phyloP scores from a whole-genome alignment of 495 filamentous ascomycete genomes.

The Terfezia boudieri region DNA sequence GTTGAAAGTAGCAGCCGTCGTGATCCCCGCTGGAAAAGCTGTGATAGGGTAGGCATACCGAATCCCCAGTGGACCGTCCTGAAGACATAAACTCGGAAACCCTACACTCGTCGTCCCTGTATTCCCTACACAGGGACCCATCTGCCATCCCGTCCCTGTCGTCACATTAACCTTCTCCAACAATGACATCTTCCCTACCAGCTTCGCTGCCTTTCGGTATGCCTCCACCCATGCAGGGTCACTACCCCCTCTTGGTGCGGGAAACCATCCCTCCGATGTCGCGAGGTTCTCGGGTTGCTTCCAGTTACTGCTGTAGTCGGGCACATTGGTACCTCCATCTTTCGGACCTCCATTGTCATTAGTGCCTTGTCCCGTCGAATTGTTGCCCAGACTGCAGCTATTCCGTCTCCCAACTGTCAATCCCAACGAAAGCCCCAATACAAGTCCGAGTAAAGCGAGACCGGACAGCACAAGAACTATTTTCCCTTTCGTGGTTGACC shows the following conservation, averaged over 20 bases:
- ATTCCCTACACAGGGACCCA: slow-evolving; percentile 47
- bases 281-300: neutral
- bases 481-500: too few species aligned
- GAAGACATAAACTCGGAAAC: slow-evolving; percentile 40
- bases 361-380: too few species aligned
- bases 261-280: neutral
- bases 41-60: slow-evolving; percentile 39
- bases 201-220: slow-evolving; percentile 36
- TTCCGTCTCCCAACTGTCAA: neutral
- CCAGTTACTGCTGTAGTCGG: neutral
- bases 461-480: too few species aligned
- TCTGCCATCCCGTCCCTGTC: slow-evolving; percentile 17
- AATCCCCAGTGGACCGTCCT: slow-evolving; percentile 39
- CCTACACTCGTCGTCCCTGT: slow-evolving; percentile 35
- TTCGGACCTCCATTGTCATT: too few species aligned
- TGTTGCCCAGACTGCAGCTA: neutral
- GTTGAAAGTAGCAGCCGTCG: slow-evolving; percentile 38
- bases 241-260: slow-evolving; percentile 25
- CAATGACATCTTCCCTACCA: slow-evolving; percentile 40
- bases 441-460: neutral
- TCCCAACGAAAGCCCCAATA: neutral
- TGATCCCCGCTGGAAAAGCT: slow-evolving; percentile 46
- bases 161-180: slow-evolving; percentile 30
- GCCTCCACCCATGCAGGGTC: slow-evolving; percentile 36
- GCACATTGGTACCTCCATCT: too few species aligned